These are phyloP conservation scores for Babesia bovis DNA, from an alignment of 169 alveolate species.

Conservation along the genomic window DNA sequence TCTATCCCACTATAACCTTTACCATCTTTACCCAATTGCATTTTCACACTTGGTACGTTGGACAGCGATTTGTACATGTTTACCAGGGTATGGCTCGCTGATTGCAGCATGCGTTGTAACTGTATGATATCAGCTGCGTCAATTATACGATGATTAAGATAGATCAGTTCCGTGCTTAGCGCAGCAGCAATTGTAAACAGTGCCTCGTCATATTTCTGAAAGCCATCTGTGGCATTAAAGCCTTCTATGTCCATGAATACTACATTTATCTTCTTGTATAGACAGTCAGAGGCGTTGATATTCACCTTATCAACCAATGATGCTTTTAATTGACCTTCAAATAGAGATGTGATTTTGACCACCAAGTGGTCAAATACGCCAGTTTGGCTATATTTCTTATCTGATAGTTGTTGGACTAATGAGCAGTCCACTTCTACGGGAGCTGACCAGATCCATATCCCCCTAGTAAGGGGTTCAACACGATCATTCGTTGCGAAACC, in stretches of 20 bases:
- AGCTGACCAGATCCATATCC: conserved; percentile 79
- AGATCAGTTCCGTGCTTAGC: conserved; percentile 72
- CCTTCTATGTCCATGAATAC: conserved; percentile 77
- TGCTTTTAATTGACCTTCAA: conserved; percentile 57
- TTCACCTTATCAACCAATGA: conserved; percentile 39
- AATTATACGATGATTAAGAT: conserved; percentile 68
- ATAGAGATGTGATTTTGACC: conserved; percentile 53
- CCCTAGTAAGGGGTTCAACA: conserved; percentile 71
- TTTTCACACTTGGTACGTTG: conserved; percentile 3
- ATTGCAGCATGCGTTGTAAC: conserved; percentile 66
- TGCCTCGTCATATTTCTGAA: conserved; percentile 74
- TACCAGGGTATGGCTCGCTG: conserved; percentile 58
- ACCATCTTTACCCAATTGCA: background rate
- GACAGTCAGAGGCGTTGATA: conserved; percentile 35
- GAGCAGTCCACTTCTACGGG: conserved; percentile 65
- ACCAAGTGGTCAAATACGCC: conserved; percentile 53
- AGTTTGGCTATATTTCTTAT: conserved; percentile 18
- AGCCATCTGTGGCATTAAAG: conserved; percentile 71
- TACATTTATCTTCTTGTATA: conserved; percentile 58
- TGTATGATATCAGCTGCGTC: conserved; percentile 66
- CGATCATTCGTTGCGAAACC: conserved; percentile 68
- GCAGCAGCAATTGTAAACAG: conserved; percentile 71
- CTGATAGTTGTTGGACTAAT: conserved; percentile 23
- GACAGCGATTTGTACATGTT: conserved; percentile 17
- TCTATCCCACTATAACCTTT: background rate